A percentile compares a stretch with the other conserved stretches of the same genome.
Evolutionary conservation across 768 basidiomycete genomes (phyloP).

Genomic region (Sporobolomyces roseus): DNA sequence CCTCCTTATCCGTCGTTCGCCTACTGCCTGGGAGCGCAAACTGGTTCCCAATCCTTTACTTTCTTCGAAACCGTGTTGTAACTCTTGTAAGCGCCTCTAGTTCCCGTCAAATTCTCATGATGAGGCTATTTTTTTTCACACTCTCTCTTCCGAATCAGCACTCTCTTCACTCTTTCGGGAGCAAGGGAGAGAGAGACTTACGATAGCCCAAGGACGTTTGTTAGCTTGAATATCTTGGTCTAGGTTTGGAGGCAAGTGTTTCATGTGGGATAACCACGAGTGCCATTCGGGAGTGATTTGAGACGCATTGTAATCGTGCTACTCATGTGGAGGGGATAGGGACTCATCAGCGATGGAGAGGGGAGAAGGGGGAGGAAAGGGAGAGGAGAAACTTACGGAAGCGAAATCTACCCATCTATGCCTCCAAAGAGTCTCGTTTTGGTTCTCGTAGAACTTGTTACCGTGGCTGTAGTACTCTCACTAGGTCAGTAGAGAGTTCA

Average conservation of each 20-base stretch:
- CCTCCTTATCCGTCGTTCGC: too few species aligned
- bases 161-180: too few species aligned
- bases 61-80: conserved; percentile 86
- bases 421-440: conserved; percentile 59
- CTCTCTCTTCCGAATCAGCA: too few species aligned
- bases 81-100: conserved; percentile 78
- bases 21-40: conserved; percentile 50
- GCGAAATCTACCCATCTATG: conserved; percentile 95
- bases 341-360: background rate
- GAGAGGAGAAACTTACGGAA: conserved; percentile 58
- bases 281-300: conserved; percentile 98
- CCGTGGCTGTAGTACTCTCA: conserved; percentile 63
- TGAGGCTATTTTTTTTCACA: conserved; percentile 74
- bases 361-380: background rate
- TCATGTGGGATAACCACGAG: conserved; percentile 88
- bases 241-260: conserved; percentile 71
- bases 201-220: conserved; percentile 73
- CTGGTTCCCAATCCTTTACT: conserved; percentile 77
- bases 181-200: conserved; percentile 52
- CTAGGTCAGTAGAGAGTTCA: conserved; percentile 6
- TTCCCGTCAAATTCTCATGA: conserved; percentile 86
- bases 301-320: conserved; percentile 74
- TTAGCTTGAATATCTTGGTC: conserved; percentile 58
- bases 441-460: conserved; percentile 89
- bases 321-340: background rate